Conservation (phyloP, 331 rosid genomes). For the Rosa hybrid region DNA sequence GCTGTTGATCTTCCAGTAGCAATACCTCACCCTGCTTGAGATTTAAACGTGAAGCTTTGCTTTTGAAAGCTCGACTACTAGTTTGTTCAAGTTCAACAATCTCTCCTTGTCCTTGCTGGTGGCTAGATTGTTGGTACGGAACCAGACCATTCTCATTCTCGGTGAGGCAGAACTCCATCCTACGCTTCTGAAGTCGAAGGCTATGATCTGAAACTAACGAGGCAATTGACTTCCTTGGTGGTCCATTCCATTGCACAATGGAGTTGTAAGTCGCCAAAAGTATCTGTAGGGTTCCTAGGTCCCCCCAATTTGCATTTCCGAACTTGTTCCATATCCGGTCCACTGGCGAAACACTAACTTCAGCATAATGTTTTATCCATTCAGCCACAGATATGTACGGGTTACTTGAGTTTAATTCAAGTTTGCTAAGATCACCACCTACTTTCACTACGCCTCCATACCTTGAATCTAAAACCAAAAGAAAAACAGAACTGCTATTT, state of each 20-base stretch:
- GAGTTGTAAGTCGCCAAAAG: conserved; percentile 75
- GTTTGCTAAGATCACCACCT: conserved; percentile 73
- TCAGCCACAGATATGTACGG: conserved; percentile 63
- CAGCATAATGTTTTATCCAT: conserved; percentile 65
- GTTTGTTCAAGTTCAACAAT: conserved; percentile 68
- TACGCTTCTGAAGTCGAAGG: conserved; percentile 80
- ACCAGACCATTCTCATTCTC: conserved; percentile 59
- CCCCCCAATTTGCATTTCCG: conserved; percentile 84
- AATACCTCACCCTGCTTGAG: conserved; percentile 62
- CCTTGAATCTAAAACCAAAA: conserved; percentile 66
- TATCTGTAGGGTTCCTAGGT: conserved; percentile 69
- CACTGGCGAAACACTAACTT: conserved; percentile 57
- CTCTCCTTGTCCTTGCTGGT: conserved; percentile 56
- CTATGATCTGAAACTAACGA: conserved; percentile 74
- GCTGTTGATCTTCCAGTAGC: conserved; percentile 66
- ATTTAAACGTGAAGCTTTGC: conserved; percentile 46
- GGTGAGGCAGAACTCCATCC: conserved; percentile 57
- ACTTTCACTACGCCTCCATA: conserved; percentile 66
- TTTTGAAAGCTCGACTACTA: conserved; percentile 34
- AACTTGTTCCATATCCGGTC: conserved; percentile 73
- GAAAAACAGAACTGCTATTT: conserved; percentile 58
- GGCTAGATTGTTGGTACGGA: conserved; percentile 45
- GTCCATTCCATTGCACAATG: conserved; percentile 82
- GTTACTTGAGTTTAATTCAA: conserved; percentile 59
- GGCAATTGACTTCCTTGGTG: conserved; percentile 78